Base-by-base conservation (phyloP, 192 early-diverging fungal genomes). In the Phlyctochytrium arcticum region DNA sequence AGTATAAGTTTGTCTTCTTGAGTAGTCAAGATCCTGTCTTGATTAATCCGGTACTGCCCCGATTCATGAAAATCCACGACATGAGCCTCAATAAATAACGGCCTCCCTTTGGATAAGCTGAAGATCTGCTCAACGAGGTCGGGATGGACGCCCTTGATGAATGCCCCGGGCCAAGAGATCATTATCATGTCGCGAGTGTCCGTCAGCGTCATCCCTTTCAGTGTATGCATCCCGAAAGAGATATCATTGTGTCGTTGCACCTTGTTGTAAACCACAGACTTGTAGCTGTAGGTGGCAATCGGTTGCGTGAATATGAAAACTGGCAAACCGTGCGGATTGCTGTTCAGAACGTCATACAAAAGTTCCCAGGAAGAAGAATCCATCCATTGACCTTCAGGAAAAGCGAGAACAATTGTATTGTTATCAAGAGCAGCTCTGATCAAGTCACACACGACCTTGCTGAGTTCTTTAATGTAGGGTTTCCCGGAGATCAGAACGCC, bases 341-440 rank as follows among this genome's bases (percentile, higher is more conserved):
- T 35, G 7, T 44, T 57, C 0, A 62, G 37, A 46, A 81, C 57
- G 19, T 81, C 70, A 44, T 36, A 56, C 6, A 82, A 46, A 2
- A 81, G 37, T 42, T 81, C 78, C 77, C 77, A 80, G 2, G 76
- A 80, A 1, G 61, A 29, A 8, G 54, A 64, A 50, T 81, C 79
- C 39, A 80, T 69, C 71, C 71, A 81, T 36, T 81, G 79, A 8
- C 73, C 42, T 69, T 81, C 79, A 27, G 78, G 73, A 17, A 81
- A 48, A 27, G 79, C 49, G 8, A 81, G 51, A 8, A 62, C 57
- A 2, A 83, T 23, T 7, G 73, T 50, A 58, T 69, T 76, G 29
- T 48, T 47, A 10, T 26, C 59, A 8, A 76, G 58, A 10, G 82
- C 9, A 5, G 60, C 62, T 33, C 46, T 39, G 57, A 81, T 54